Evolutionary conservation across 2,329 filamentous ascomycete genomes (phyloP).

Genomic region (Neospermospora avenae): DNA sequence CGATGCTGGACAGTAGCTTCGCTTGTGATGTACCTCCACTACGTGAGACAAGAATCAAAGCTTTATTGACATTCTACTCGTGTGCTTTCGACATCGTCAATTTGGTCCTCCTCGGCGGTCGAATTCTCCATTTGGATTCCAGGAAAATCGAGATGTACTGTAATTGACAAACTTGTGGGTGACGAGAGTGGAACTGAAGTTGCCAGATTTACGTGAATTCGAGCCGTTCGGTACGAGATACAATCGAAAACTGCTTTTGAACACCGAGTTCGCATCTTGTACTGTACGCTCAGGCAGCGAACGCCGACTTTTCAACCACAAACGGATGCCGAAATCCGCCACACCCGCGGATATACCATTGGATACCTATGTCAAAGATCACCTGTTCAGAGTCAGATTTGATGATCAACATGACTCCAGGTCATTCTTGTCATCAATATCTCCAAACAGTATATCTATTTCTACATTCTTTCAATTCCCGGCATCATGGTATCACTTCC

Average conservation of each 20-base stretch:
- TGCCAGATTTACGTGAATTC: too few relatives aligned
- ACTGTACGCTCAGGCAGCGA: background rate
- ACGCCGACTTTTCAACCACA: background rate
- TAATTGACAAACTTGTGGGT: too few relatives aligned
- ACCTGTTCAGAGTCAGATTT: background rate
- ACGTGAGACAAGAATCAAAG: too few relatives aligned
- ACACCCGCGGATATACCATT: background rate
- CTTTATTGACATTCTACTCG: too few relatives aligned
- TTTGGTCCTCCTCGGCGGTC: too few relatives aligned
- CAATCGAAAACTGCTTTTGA: background rate
- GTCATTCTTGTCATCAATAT: background rate
- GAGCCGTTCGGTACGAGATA: too few relatives aligned
- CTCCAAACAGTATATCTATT: background rate
- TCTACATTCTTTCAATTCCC: background rate
- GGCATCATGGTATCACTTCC: constrained; percentile 31
- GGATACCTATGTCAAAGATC: background rate
- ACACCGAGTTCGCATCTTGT: background rate
- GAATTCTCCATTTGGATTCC: too few relatives aligned
- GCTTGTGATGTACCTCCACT: too few relatives aligned
- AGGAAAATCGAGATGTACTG: too few relatives aligned
- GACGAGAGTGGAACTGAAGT: too few relatives aligned
- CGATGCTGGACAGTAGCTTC: too few relatives aligned
- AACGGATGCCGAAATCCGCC: background rate
- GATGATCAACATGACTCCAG: background rate
- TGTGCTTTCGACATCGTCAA: too few relatives aligned